Percentiles rank a stretch among this genome's conserved stretches.
phyloP scores from a whole-genome alignment of 345 rosid species.

The Eucalyptus cloeziana region DNA sequence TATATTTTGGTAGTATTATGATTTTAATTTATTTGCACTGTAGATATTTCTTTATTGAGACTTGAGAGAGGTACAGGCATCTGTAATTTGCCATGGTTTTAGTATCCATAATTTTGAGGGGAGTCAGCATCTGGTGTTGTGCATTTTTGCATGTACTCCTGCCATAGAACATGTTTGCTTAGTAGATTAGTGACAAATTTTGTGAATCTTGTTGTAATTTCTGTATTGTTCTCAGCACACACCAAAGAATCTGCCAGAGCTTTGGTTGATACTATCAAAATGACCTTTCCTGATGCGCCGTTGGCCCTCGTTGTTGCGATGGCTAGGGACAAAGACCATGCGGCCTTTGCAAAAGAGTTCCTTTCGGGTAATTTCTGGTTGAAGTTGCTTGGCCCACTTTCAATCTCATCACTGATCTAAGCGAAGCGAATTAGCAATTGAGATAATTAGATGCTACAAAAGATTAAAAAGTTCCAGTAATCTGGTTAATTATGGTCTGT shows the following conservation, averaged over 20 bases:
- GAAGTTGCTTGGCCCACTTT: neutral
- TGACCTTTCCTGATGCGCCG: constrained; percentile 36
- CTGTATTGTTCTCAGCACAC: constrained; percentile 45
- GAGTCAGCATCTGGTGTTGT: neutral
- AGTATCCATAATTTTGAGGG: neutral
- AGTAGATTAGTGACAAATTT: neutral
- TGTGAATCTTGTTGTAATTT: neutral
- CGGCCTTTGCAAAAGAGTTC: constrained; percentile 71
- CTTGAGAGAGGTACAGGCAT: neutral
- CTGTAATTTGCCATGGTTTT: neutral
- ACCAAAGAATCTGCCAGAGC: constrained; percentile 90
- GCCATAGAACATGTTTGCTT: neutral
- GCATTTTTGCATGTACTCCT: neutral
- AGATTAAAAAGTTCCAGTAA: neutral
- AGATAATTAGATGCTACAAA: neutral
- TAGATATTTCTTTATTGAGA: neutral
- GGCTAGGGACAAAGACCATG: constrained; percentile 91
- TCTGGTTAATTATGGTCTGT: neutral
- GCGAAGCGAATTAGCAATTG: neutral
- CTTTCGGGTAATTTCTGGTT: constrained; percentile 33
- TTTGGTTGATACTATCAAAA: constrained; percentile 40
- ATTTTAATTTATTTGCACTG: neutral
- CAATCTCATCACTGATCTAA: neutral
- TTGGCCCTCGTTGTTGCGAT: constrained; percentile 68
- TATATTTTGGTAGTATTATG: neutral